Base-by-base conservation (phyloP, 768 basidiomycete species). In the Amanita exitialis region DNA sequence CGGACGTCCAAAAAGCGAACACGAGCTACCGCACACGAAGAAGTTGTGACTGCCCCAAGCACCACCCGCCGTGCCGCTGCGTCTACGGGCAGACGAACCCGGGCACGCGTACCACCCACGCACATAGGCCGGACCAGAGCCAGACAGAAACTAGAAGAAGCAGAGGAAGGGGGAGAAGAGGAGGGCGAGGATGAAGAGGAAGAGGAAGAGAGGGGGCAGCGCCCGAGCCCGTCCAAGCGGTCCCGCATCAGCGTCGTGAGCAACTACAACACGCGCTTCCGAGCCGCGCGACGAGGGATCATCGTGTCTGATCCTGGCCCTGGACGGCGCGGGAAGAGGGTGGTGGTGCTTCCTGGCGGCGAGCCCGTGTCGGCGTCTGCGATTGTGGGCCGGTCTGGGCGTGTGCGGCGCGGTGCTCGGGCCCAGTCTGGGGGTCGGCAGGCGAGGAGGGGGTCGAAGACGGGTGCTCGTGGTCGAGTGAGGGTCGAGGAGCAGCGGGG, bases 221-320 rank as follows among this genome's bases (percentile, higher is more conserved):
- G 34, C 3, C n/a, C 41, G 7, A 6, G 16, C 4, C 38, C 49
- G 4, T 10, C 49, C 16, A 42, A 50, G 20, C 50, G 42, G 13
- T 16, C 8, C 9, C 32, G 32, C 18, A 35, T 25, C 7, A 23
- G 13, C n/a, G 21, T 44, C 13, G 23, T 32, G 25, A 51, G 42
- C 35, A 32, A 51, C 35, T 51, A 51, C 43, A 51, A 51, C 50
- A 51, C 50, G 9, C 50, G 50, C n/a, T 51, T 44, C 42, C 36
- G 36, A 41, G 18, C 50, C 28, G 42, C 37, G 2, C 50, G 50
- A 18, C 28, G 50, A 8, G 42, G 42, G 3, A 18, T 42, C 3
- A 4, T 42, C 9, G 5, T 44, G 34, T 51, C 50, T 6, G 50
- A 51, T 16, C 50, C 42, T 20, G 50, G 50, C 5, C 50, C 34